Conservation (phyloP, 306 rosid species). For the Gastrolobium villosum region DNA sequence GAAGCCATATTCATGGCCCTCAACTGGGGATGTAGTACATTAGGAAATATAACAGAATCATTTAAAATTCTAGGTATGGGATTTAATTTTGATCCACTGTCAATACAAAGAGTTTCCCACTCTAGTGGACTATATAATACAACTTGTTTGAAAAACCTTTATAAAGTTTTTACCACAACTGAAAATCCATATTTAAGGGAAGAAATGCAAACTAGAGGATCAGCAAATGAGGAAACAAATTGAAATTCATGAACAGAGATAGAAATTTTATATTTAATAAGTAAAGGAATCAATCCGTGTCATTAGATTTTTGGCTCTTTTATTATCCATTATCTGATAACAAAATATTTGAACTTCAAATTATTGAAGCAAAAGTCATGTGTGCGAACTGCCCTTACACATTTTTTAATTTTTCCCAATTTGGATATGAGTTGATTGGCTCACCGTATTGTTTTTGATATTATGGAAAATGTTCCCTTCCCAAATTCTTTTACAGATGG, state of each 20-base stretch:
- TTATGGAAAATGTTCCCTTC: not conserved
- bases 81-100: not conserved
- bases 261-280: slow-evolving; percentile 4
- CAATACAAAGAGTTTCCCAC: not conserved
- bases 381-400: not conserved
- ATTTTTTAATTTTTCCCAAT: not conserved
- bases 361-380: not conserved
- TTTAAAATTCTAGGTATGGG: not conserved
- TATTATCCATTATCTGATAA: not conserved
- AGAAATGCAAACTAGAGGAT: not conserved
- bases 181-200: slow-evolving; percentile 14
- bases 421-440: not conserved
- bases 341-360: not conserved
- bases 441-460: not conserved
- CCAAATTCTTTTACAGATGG: not conserved
- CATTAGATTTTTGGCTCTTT: slow-evolving; percentile 7
- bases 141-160: not conserved
- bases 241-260: not conserved
- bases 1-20: not conserved
- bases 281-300: slow-evolving; percentile 8
- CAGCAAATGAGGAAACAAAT: not conserved
- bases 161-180: slow-evolving; percentile 1
- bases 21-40: not conserved
- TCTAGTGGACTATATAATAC: not conserved
- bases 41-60: not conserved